Percentiles rank a stretch among this genome's conserved stretches.
Evolutionary conservation across 805 yeast species (phyloP).

Genomic region (Ogataea nakhonphanomensis): DNA sequence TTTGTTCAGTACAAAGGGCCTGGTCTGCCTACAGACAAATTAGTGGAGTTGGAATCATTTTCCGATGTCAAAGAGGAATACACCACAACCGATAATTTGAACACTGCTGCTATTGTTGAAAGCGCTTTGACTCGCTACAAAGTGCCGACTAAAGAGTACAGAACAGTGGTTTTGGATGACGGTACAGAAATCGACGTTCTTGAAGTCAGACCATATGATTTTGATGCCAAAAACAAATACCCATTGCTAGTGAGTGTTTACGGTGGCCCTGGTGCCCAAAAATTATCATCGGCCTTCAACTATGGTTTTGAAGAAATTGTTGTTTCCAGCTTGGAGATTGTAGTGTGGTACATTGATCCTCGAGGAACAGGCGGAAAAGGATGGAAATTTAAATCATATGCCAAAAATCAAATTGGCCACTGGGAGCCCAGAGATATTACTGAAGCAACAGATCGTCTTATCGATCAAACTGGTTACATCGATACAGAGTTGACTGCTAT

Average conservation of each 20-base stretch:
- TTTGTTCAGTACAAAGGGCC: slow-evolving; percentile 48
- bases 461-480: slow-evolving; percentile 43
- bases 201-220: slow-evolving; percentile 60
- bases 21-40: slow-evolving; percentile 42
- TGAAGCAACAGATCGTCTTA: slow-evolving; percentile 47
- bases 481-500: slow-evolving; percentile 57
- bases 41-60: slow-evolving; percentile 31
- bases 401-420: slow-evolving; percentile 55
- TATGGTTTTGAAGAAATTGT: slow-evolving; percentile 59
- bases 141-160: slow-evolving; percentile 49
- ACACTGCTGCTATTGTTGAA: slow-evolving; percentile 13
- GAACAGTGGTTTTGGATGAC: slow-evolving; percentile 29
- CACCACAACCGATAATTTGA: slow-evolving; percentile 14
- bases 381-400: slow-evolving; percentile 61
- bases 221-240: slow-evolving; percentile 43
- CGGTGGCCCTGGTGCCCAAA: slow-evolving; percentile 81
- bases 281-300: slow-evolving; percentile 43
- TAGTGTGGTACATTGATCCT: slow-evolving; percentile 70
- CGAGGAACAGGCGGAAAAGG: slow-evolving; percentile 81
- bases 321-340: slow-evolving; percentile 53
- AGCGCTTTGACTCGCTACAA: slow-evolving; percentile 33
- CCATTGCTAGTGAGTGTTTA: slow-evolving; percentile 68
- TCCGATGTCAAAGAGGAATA: slow-evolving; percentile 12
- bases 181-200: slow-evolving; percentile 47
- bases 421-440: slow-evolving; percentile 76